Evolutionary conservation across 1,284 basidiomycete genomes (phyloP).

Genomic region (Ustilago shanxiensis): DNA sequence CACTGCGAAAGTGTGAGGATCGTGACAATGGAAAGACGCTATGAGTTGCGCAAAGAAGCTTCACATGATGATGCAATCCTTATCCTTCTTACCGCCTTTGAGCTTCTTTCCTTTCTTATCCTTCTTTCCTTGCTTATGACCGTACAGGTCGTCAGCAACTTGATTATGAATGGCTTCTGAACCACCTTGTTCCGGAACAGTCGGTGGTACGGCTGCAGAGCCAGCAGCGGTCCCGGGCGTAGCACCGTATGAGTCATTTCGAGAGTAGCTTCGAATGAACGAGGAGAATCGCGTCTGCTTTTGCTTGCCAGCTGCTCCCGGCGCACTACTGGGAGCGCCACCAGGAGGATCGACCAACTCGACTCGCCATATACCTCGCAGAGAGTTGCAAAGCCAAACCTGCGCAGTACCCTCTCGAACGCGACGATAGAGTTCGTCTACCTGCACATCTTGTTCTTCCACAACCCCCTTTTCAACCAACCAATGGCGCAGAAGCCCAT

Average conservation of each 20-base stretch:
- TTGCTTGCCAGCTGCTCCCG: background rate
- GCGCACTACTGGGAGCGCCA: background rate
- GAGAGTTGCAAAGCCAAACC: conserved; percentile 52
- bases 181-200: background rate
- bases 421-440: conserved; percentile 23
- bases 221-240: background rate
- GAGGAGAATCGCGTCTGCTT: conserved; percentile 41
- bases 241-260: background rate
- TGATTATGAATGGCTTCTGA: conserved; percentile 20
- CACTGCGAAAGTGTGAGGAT: background rate
- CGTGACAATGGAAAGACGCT: background rate
- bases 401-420: conserved; percentile 19
- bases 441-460: conserved; percentile 27
- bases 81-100: conserved; percentile 46
- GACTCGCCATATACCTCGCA: conserved; percentile 42
- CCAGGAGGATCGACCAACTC: conserved; percentile 25
- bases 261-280: conserved; percentile 19
- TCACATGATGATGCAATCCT: conserved; percentile 49
- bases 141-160: conserved; percentile 43
- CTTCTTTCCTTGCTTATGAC: conserved; percentile 28
- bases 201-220: background rate
- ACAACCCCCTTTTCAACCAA: conserved; percentile 38
- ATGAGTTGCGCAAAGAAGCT: background rate
- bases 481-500: conserved; percentile 46
- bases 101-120: conserved; percentile 20